These are phyloP conservation scores for Exophiala sp. DNA, from an alignment of 2,329 filamentous ascomycete genomes.

Conservation along the genomic window DNA sequence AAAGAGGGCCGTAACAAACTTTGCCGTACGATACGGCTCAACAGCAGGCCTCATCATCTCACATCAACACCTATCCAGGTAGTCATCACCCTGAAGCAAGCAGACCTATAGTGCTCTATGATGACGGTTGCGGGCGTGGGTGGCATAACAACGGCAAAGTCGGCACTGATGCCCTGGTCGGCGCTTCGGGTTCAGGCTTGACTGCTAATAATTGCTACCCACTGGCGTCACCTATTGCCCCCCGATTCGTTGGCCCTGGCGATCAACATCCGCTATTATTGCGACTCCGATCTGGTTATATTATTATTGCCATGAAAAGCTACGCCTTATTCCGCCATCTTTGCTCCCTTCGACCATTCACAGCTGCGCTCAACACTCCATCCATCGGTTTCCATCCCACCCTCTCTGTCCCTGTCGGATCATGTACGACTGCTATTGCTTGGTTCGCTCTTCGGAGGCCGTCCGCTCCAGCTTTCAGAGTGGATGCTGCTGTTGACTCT, in stretches of 20 bases:
- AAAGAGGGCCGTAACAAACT: too few relatives aligned
- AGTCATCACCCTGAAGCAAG: neutral
- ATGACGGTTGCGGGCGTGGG: conserved; percentile 1
- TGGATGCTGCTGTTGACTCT: neutral
- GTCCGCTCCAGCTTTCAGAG: neutral
- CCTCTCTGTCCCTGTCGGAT: neutral
- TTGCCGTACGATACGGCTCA: neutral
- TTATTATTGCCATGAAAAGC: conserved; percentile 1
- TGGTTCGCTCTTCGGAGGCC: conserved; percentile 13
- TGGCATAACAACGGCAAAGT: conserved; percentile 18
- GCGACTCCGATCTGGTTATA: neutral
- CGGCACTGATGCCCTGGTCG: conserved; percentile 8
- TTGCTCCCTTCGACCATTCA: conserved; percentile 1
- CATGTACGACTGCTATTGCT: neutral
- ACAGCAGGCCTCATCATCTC: neutral
- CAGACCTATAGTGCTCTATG: neutral
- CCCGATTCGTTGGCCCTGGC: conserved; percentile 13
- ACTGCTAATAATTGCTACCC: neutral
- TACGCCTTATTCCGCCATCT: conserved; percentile 17
- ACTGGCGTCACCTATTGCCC: neutral
- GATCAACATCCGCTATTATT: neutral
- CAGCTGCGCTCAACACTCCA: neutral
- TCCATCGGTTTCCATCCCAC: conserved; percentile 3
- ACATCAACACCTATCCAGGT: too few relatives aligned
- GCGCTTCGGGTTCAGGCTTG: neutral